Evolutionary conservation across 2,329 filamentous ascomycete genomes (phyloP), one percentile per base, ranked within the genome.

Genomic region (Botryotinia narcissicola): DNA sequence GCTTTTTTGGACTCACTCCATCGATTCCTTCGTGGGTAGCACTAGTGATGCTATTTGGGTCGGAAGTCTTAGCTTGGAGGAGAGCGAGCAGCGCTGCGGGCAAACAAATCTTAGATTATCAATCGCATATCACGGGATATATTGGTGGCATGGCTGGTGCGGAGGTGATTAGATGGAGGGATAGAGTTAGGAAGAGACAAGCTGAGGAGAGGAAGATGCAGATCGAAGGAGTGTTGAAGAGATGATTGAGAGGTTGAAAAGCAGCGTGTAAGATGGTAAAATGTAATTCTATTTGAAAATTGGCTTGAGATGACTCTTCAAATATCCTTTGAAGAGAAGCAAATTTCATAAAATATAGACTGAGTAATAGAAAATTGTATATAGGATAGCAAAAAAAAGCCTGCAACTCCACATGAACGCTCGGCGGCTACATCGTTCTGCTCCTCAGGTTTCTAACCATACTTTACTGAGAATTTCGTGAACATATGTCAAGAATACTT

Each of bases 11-110:
- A 1, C 63, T 76, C 14, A 83, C 89, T 74, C 89, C 88, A 20
- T 84, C 87, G n/a, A 84, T 90, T 16, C 85, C 88, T 72, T 87
- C 87, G 0, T 82, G 89, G 20, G 84, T 84, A 2, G 86, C 89
- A 76, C 80, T 90, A 71, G 84, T 87, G 29, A 77, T 87, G 25
- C 85, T 86, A 18, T 76, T 88, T 57, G 87, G 89, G 77, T 77
- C 89, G 37, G 82, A 86, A 29, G n/a, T 84, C 82, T 14, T 78
- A 86, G 75, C 66, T n/a, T 83, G 86, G 63, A 85, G 83, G 70
- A 71, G 32, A 75, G 71, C 29, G 60, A 57, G 46, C 29, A 73
- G 66, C 10, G 63, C 62, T 48, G 29, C 37, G 25, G 25, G 71
- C 1, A 74, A 59, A 44, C n/a, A 74, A 42, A 76, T 74, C n/a